phyloP scores from a whole-genome alignment of 2,329 filamentous ascomycete genomes.

The Penicillium psychrosexuale region DNA sequence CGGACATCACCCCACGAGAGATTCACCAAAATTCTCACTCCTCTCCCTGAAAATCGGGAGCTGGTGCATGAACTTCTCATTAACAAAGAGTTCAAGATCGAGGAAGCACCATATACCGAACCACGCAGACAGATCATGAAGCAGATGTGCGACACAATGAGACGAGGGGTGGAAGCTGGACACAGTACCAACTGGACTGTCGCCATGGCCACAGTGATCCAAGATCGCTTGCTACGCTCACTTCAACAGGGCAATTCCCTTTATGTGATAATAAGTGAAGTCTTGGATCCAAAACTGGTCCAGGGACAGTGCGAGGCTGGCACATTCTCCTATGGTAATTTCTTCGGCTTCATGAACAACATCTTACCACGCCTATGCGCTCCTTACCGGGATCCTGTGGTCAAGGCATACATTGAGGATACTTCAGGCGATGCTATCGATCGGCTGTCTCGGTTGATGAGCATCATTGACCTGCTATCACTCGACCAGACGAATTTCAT shows the following conservation, averaged over 20 bases:
- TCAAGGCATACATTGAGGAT: constrained; percentile 55
- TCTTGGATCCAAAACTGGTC: constrained; percentile 58
- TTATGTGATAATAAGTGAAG: constrained; percentile 59
- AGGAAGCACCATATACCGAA: constrained; percentile 48
- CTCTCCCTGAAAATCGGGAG: constrained; percentile 59
- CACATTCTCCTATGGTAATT: constrained; percentile 61
- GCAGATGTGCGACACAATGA: constrained; percentile 59
- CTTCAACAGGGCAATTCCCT: constrained; percentile 60
- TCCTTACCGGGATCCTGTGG: constrained; percentile 59
- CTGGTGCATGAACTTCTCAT: constrained; percentile 63
- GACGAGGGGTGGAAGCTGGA: constrained; percentile 54
- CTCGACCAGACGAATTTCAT: constrained; percentile 66
- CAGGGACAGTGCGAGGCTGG: constrained; percentile 57
- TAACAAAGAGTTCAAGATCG: constrained; percentile 61
- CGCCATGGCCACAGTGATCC: constrained; percentile 64
- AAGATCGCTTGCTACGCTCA: constrained; percentile 58
- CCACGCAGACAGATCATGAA: constrained; percentile 57
- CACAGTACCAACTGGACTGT: constrained; percentile 59
- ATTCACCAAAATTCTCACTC: constrained; percentile 55
- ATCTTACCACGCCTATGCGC: constrained; percentile 64
- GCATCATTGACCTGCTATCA: constrained; percentile 60
- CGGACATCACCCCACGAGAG: constrained; percentile 38
- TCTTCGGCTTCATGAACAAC: constrained; percentile 62
- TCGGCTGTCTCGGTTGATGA: constrained; percentile 60
- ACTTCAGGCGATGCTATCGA: constrained; percentile 57